These are phyloP conservation scores for Chrysoporthe cubensis DNA, from an alignment of 2,329 filamentous ascomycete species.

Conservation along the genomic window DNA sequence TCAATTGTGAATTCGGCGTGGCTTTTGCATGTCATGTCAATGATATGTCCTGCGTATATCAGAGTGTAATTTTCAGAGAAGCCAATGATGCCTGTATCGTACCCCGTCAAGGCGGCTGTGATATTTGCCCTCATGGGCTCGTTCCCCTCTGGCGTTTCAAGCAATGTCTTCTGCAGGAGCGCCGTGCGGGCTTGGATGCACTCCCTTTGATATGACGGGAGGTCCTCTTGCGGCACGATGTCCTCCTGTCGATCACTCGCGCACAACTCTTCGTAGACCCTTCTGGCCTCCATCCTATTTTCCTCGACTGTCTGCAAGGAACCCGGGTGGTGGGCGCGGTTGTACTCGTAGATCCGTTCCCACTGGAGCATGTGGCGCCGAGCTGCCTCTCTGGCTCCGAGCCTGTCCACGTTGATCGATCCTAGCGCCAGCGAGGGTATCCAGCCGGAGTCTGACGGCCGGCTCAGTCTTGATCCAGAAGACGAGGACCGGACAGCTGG, in stretches of 20 bases:
- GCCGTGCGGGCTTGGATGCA: constrained; percentile 41
- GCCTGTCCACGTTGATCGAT: constrained; percentile 40
- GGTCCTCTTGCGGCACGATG: background rate
- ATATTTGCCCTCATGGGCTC: constrained; percentile 47
- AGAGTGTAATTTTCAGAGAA: constrained; percentile 46
- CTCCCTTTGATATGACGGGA: constrained; percentile 35
- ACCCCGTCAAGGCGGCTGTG: constrained; percentile 45
- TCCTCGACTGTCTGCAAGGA: constrained; percentile 2
- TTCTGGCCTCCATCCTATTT: constrained; percentile 3
- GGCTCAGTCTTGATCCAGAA: background rate
- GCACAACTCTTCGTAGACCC: constrained; percentile 16
- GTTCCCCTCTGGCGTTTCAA: constrained; percentile 30
- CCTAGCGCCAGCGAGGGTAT: constrained; percentile 41
- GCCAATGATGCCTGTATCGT: constrained; percentile 44
- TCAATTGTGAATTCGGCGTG: constrained; percentile 45
- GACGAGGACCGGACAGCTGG: background rate
- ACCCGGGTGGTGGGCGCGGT: background rate
- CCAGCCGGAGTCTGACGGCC: constrained; percentile 36
- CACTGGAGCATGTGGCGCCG: constrained; percentile 43
- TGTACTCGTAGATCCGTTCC: constrained; percentile 28
- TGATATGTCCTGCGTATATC: constrained; percentile 47
- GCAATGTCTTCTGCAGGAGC: constrained; percentile 31
- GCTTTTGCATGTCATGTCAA: constrained; percentile 42
- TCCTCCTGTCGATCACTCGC: constrained; percentile 16
- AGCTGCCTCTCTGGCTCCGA: constrained; percentile 43